Base-by-base conservation (phyloP, 73 alveolate species). In the Paramecium tetraurelia region DNA sequence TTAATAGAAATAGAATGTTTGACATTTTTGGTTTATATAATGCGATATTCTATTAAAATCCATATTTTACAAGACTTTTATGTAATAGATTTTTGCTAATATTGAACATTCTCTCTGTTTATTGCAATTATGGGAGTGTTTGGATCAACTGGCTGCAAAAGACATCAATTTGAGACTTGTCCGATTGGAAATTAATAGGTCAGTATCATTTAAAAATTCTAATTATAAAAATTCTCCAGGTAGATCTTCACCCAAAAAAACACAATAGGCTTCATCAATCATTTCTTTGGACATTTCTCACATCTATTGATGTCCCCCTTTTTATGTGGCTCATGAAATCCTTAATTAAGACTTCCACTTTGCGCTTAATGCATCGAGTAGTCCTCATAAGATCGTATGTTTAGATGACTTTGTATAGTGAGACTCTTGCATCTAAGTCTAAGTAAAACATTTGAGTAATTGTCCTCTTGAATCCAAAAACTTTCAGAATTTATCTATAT, bases 341-440 rank as follows among this genome's bases (percentile, higher is more conserved):
- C 36, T 93, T 77, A 7, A 85, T 86, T 57, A 53, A 27, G 27
- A 35, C 85, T 12, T 40, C 96, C 5, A 4, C 70, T 27, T 86
- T 29, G 63, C 96, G 93, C 6, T 11, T 22, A 5, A 59, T 86
- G 77, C 96, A 93, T 6, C 84, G 58, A 18, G 85, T 85, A 18
- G 92, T 57, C 53, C 86, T 85, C 43, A 94, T 68, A 84, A 76
- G 87, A 33, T 99, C 99, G 77, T 97, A 99, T 5, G 96, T 93
- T 59, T 96, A 97, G 10, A 87, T 93, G 10, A 97, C 48, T 27
- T 94, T 94, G 0, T 93, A 95, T 59, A 80, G 70, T 22, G 86
- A 77, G 38, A 97, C 92, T 11, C 98, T 98, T 18, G 97, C 97
- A 27, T 94, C 94, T 8, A 76, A 44, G 29, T 94, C 97, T 75